Evolutionary conservation across 192 early-diverging fungal genomes (phyloP).

Genomic region (Spizellomyces sp.): DNA sequence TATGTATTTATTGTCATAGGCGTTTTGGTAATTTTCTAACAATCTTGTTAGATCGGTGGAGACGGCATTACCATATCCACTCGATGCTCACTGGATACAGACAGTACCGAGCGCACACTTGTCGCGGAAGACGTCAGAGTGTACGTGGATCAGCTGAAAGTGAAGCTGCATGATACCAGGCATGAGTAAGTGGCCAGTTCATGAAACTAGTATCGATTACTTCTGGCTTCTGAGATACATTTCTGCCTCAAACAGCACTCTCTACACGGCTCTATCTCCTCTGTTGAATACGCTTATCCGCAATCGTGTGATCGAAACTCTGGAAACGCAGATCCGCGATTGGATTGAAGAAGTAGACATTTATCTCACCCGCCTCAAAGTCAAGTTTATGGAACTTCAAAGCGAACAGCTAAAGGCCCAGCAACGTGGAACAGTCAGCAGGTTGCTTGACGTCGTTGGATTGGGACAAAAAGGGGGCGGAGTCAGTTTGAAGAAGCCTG

Average conservation of each 20-base stretch:
- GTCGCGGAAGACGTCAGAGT: slow-evolving; percentile 42
- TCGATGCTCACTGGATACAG: slow-evolving; percentile 25
- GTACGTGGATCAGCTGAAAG: slow-evolving; percentile 40
- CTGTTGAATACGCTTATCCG: not conserved
- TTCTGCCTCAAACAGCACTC: not conserved
- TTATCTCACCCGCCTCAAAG: slow-evolving; percentile 6
- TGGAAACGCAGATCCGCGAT: slow-evolving; percentile 4
- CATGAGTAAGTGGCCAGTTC: slow-evolving; percentile 45
- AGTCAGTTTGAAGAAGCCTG: no score
- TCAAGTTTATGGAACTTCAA: not conserved
- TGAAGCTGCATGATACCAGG: slow-evolving; percentile 41
- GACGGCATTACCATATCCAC: slow-evolving; percentile 35
- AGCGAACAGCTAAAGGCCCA: not conserved
- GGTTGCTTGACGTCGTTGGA: not conserved
- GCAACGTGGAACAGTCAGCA: not conserved
- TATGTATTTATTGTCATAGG: slow-evolving; percentile 19
- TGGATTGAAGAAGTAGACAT: not conserved
- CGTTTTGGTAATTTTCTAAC: no score
- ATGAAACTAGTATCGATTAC: not conserved
- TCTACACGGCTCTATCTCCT: slow-evolving; percentile 4
- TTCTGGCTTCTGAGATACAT: not conserved
- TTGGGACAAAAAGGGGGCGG: not conserved
- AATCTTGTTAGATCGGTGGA: slow-evolving; percentile 17
- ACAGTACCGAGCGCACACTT: slow-evolving; percentile 36
- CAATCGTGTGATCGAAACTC: not conserved